These are phyloP conservation scores for Russula olivacea DNA, from an alignment of 768 basidiomycete genomes.

Conservation along the genomic window DNA sequence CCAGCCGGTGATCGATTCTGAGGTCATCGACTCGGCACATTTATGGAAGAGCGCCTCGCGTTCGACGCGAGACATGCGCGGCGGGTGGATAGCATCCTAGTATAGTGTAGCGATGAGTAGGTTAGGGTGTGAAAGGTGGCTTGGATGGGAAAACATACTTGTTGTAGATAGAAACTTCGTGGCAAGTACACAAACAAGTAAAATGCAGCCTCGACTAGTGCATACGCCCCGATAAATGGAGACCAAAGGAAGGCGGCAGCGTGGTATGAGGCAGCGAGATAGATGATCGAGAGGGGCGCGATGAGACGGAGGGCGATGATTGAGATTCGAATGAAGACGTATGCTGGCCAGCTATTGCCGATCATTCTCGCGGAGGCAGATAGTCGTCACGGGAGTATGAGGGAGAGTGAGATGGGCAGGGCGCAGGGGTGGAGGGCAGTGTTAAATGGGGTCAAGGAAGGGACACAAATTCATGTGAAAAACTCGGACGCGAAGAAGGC, in stretches of 20 bases:
- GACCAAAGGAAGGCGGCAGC: slow-evolving; percentile 29
- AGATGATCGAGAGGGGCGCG: slow-evolving; percentile 43
- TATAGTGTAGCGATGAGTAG: background rate
- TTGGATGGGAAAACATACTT: slow-evolving; percentile 33
- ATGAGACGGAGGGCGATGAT: slow-evolving; percentile 45
- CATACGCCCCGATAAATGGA: slow-evolving; percentile 32
- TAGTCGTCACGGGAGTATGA: background rate
- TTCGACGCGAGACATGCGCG: slow-evolving; percentile 37
- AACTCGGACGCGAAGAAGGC: slow-evolving; percentile 6
- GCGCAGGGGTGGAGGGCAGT: too few relatives aligned
- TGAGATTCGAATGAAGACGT: slow-evolving; percentile 44
- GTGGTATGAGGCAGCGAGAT: slow-evolving; percentile 32
- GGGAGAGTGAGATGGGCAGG: background rate
- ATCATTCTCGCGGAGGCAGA: slow-evolving; percentile 27
- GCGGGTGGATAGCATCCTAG: slow-evolving; percentile 34
- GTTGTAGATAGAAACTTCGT: slow-evolving; percentile 41
- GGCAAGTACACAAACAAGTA: slow-evolving; percentile 47
- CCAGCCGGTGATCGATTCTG: slow-evolving; percentile 45
- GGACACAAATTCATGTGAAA: slow-evolving; percentile 8
- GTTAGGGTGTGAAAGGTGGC: background rate
- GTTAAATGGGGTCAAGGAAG: background rate
- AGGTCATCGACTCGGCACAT: slow-evolving; percentile 32
- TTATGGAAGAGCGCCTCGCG: slow-evolving; percentile 45
- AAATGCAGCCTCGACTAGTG: slow-evolving; percentile 44
- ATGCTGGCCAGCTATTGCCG: slow-evolving; percentile 39